Evolutionary conservation across 176 grass and related monocot genomes (phyloP), one percentile per base, ranked within the genome.

Genomic region (Leersia perrieri): DNA sequence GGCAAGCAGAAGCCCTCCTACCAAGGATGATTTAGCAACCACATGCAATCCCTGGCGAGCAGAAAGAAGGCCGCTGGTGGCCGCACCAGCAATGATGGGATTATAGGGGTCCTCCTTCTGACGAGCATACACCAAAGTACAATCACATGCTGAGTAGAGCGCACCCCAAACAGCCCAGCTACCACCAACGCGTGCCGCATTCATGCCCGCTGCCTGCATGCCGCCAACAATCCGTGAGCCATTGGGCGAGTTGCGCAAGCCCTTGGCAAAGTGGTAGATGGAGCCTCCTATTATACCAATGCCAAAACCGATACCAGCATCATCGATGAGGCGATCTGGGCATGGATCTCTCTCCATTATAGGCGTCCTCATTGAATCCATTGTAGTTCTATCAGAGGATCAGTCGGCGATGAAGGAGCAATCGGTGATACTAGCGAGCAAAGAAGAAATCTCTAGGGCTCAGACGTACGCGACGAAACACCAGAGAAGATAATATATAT

Each of bases 61-160:
- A 80, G 83, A 76, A 64, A 88, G 82, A 33, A 91, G 80, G 5
- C 87, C 90, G 11, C 82, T 12, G 33, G 85, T 75, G 8, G 74
- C 85, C 0, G 81, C 66, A 39, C 77, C 82, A 26, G 82, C 74
- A 53, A 94, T 10, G 15, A 88, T 88, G 13, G 72, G 66, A 66
- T 88, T 93, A 85, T 76, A 90, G 5, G 72, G 78, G 20, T 90
- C 82, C 77, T 94, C 85, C 76, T 90, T 83, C 68, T 88, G 63
- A 58, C 41, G 63, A 9, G 58, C 53, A 28, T 51, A 79, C 34
- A 68, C 33, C 0, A 79, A 9, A 26, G 88, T 65, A 22, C 85
- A 91, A 57, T 88, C 82, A 66, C 82, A 86, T 4, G 68, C 6
- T 39, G 75, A 73, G 67, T 40, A 93, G 60, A 91, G 72, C 20